Evolutionary conservation across 2,329 filamentous ascomycete species (phyloP).

Genomic region (Ceratocystis albifundus): DNA sequence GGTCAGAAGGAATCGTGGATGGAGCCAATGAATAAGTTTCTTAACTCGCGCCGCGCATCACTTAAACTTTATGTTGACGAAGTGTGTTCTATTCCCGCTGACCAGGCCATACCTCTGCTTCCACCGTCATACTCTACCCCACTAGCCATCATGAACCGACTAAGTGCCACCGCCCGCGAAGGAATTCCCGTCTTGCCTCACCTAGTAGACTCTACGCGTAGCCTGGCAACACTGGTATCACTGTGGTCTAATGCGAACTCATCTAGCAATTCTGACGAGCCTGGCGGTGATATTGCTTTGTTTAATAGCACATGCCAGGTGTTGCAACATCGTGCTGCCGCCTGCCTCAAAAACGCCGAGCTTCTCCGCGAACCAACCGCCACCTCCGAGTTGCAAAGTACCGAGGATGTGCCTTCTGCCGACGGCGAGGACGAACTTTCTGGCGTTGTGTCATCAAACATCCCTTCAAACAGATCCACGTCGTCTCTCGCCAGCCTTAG

Average conservation of each 20-base stretch:
- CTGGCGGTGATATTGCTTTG: conserved; percentile 41
- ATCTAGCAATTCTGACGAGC: conserved; percentile 28
- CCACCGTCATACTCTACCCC: conserved; percentile 71
- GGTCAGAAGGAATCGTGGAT: conserved; percentile 97
- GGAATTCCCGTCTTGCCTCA: conserved; percentile 90
- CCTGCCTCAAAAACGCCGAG: conserved; percentile 42
- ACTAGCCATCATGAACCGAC: conserved; percentile 71
- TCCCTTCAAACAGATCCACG: conserved; percentile 26
- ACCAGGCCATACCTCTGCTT: conserved; percentile 45
- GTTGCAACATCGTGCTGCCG: conserved; percentile 41
- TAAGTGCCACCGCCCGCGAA: conserved; percentile 71
- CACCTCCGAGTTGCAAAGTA: background rate
- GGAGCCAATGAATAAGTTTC: conserved; percentile 92
- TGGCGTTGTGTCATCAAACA: background rate
- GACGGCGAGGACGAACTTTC: conserved; percentile 30
- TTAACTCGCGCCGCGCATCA: conserved; percentile 60
- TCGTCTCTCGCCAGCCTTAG: conserved; percentile 15
- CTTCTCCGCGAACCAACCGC: conserved; percentile 30
- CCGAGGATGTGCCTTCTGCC: background rate
- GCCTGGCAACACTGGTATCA: conserved; percentile 71
- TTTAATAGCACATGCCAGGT: conserved; percentile 43
- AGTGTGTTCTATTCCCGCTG: conserved; percentile 70
- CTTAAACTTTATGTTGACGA: conserved; percentile 82
- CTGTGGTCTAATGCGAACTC: conserved; percentile 57
- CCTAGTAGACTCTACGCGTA: conserved; percentile 77